Evolutionary conservation across 208 protist genomes (phyloP).

Genomic region (Endotrypanum monterogeii): DNA sequence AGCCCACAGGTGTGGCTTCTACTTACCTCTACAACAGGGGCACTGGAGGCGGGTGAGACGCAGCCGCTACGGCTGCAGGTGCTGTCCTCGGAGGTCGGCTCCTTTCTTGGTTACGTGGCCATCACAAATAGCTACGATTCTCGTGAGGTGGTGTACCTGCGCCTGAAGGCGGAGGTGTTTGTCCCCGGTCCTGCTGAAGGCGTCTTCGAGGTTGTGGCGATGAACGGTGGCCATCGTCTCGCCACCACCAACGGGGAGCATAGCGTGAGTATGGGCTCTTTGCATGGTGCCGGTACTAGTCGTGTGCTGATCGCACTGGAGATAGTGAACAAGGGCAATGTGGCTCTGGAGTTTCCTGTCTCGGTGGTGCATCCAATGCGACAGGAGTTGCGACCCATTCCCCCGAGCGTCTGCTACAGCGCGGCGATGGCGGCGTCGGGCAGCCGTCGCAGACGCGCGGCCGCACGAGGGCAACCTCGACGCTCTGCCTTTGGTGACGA

Average conservation of each 20-base stretch:
- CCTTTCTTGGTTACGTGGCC: slow-evolving; percentile 75
- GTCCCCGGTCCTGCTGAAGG: slow-evolving; percentile 63
- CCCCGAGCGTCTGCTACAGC: slow-evolving; percentile 21
- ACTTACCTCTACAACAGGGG: slow-evolving; percentile 43
- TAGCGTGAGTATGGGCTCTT: slow-evolving; percentile 61
- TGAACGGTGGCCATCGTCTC: slow-evolving; percentile 45
- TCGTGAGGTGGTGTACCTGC: slow-evolving; percentile 73
- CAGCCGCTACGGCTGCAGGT: slow-evolving; percentile 77
- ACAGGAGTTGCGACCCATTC: slow-evolving; percentile 65
- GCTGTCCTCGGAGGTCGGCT: slow-evolving; percentile 76
- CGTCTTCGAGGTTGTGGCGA: slow-evolving; percentile 78
- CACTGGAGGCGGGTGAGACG: slow-evolving; percentile 61
- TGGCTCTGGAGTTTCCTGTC: slow-evolving; percentile 84
- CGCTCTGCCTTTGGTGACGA: neutral
- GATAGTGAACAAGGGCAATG: slow-evolving; percentile 71
- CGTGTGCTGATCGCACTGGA: slow-evolving; percentile 69
- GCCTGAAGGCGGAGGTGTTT: slow-evolving; percentile 79
- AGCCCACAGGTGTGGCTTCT: slow-evolving; percentile 81
- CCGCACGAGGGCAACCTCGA: neutral
- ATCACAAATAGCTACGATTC: slow-evolving; percentile 66
- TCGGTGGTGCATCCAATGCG: slow-evolving; percentile 85
- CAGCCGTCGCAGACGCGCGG: neutral
- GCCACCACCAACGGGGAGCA: slow-evolving; percentile 44
- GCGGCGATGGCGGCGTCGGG: slow-evolving; percentile 8
- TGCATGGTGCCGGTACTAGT: slow-evolving; percentile 66